These are phyloP conservation scores for Thielaviopsis musarum DNA, from an alignment of 2,329 filamentous ascomycete genomes.

Conservation along the genomic window DNA sequence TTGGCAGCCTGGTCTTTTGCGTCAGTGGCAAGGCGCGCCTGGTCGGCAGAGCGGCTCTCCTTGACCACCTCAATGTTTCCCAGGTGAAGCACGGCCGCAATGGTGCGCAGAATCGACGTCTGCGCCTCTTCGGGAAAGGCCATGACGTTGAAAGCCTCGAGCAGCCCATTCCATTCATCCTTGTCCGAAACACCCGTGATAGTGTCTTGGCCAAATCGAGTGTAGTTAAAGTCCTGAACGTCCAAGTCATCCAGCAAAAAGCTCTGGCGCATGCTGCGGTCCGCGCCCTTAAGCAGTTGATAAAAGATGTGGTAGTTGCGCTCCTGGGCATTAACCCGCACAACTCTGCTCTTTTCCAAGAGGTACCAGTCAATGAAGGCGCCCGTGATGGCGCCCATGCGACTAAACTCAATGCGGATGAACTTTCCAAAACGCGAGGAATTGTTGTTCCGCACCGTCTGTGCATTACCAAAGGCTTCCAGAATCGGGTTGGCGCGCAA, in stretches of 20 bases:
- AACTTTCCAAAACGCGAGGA: conserved; percentile 98
- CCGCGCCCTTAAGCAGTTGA: conserved; percentile 76
- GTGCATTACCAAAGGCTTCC: conserved; percentile 94
- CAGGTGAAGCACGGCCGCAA: conserved; percentile 82
- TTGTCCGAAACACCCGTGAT: conserved; percentile 80
- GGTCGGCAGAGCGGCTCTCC: conserved; percentile 79
- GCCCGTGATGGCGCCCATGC: conserved; percentile 76
- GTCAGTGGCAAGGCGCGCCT: conserved; percentile 66
- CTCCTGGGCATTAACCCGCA: conserved; percentile 72
- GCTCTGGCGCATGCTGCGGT: conserved; percentile 52
- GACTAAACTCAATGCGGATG: conserved; percentile 88
- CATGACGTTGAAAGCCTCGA: conserved; percentile 92
- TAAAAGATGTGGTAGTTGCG: conserved; percentile 98
- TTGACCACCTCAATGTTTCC: conserved; percentile 84
- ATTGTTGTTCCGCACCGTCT: conserved; percentile 96
- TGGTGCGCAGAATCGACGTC: conserved; percentile 61
- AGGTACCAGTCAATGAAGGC: conserved; percentile 99
- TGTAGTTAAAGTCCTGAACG: conserved; percentile 83
- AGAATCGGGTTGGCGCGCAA: conserved; percentile 90
- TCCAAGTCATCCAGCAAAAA: conserved; percentile 60
- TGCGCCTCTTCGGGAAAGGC: conserved; percentile 80
- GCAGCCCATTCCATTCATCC: conserved; percentile 75
- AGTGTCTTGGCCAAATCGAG: conserved; percentile 74
- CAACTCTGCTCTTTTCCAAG: conserved; percentile 92
- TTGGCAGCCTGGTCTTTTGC: conserved; percentile 58